Evolutionary conservation across 768 basidiomycete genomes (phyloP), one percentile per base, ranked within the genome.

Genomic region (Boletus coccyginus): DNA sequence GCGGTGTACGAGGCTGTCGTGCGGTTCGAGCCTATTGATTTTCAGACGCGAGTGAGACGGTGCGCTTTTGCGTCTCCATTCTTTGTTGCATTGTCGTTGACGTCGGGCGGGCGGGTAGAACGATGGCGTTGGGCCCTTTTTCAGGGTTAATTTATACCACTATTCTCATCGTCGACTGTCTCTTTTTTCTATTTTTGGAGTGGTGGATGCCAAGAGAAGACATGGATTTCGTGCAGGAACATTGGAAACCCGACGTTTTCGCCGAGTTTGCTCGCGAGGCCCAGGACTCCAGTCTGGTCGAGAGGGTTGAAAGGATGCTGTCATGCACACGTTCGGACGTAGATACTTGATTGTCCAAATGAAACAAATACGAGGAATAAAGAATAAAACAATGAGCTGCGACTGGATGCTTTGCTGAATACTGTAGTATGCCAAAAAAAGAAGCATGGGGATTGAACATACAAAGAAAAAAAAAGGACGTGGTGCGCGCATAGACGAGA

Each of bases 71-170:
- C 40, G 8, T n/a, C 3, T 40, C 3, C 27, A 5, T 39, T 40
- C 17, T 1, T 9, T 39, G 6, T 35, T 14, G 13, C 8, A n/a
- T 6, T 21, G 24, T 35, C 21, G 17, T 16, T n/a, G 17, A 17
- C 39, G 39, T 17, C 10, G 39, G 10, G 38, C 38, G 38, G 17
- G 13, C 14, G 35, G 19, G 19, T 64, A 90, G 86, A 65, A 96
- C 90, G 35, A 84, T 91, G 80, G 77, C 80, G 48, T 75, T 92
- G 9, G 97, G 90, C 0, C 81, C 81, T 0, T 86, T 92, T 45
- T 91, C 86, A 10, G 97, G 97, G 0, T 83, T 84, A 2, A 97
- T 98, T 43, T 90, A 93, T 64, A 86, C 90, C 10, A 84, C 88
- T 60, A 98, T 98, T 40, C 74, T 97, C 41, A 77, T 94, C 31